A percentile compares a stretch with the other conserved stretches of the same genome.
These are phyloP conservation scores for Baeospora myosura DNA, from an alignment of 1,284 basidiomycete genomes.

Conservation along the genomic window DNA sequence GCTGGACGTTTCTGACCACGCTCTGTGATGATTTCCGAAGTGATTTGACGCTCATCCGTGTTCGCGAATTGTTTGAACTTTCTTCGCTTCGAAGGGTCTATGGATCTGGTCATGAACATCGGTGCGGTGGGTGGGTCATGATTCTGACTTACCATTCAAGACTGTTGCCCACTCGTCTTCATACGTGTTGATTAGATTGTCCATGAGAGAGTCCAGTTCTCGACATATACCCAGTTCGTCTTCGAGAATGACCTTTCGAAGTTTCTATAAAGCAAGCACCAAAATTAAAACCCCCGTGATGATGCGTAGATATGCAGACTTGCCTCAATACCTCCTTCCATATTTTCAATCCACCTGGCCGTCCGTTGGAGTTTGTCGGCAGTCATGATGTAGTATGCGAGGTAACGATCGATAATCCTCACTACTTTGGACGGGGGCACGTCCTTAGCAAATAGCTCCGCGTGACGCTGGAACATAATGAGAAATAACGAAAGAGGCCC, in stretches of 20 bases:
- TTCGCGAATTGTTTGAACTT: slow-evolving; percentile 68
- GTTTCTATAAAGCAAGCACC: slow-evolving; percentile 32
- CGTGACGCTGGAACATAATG: slow-evolving; percentile 21
- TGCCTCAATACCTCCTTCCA: slow-evolving; percentile 61
- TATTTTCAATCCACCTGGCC: slow-evolving; percentile 66
- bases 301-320: slow-evolving; percentile 20
- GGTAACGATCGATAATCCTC: slow-evolving; percentile 62
- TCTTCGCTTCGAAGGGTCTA: slow-evolving; percentile 42
- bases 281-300: too few relatives aligned
- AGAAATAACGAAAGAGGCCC: slow-evolving; percentile 22
- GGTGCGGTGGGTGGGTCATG: neutral
- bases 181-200: slow-evolving; percentile 58
- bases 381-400: slow-evolving; percentile 69
- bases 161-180: slow-evolving; percentile 69
- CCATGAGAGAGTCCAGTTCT: slow-evolving; percentile 69
- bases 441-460: slow-evolving; percentile 29
- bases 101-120: neutral
- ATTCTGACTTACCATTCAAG: slow-evolving; percentile 30
- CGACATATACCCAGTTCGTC: slow-evolving; percentile 72
- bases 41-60: slow-evolving; percentile 45
- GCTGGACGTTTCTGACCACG: slow-evolving; percentile 63
- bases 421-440: slow-evolving; percentile 60
- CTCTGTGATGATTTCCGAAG: slow-evolving; percentile 54
- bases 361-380: slow-evolving; percentile 67
- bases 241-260: slow-evolving; percentile 63